Base-by-base conservation (phyloP, 108 stramenopile genomes). In the Hondaea fermentalgiana region DNA sequence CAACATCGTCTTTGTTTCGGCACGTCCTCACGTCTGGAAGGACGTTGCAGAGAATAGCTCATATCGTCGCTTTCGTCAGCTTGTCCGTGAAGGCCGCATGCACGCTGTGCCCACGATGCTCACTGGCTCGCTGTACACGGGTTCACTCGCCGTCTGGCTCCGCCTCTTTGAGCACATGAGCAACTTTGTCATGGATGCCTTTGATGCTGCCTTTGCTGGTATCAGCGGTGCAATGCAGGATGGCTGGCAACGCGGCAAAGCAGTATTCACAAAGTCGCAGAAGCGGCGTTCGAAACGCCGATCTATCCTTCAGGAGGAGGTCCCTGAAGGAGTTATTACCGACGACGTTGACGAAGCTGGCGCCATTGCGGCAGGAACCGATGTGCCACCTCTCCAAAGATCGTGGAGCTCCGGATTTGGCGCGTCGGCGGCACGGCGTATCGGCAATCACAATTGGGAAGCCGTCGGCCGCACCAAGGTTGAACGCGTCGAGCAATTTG, bases 1-100 rank as follows among this genome's bases (percentile, higher is more conserved):
- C 55, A 93, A 94, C 87, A 88, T 94, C 29, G 93, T 91, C 44
- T 94, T 94, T 25, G 51, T 94, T 42, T 92, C 91, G 21, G 94
- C 94, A 10, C 49, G 94, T 21, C 93, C 94, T 0, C 94, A 94
- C 88, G 88, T 93, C 57, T 94, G 93, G 72, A 93, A 93, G 90
- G 93, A 93, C 91, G 76, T 91, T 55, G 89, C 76, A 23, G 89
- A 89, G 83, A 58, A 87, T 25, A 44, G 76, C 43, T 87, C 72
- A 25, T 89, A 89, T 59, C 88, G 87, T 17, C 93, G 91, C 44
- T 92, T 94, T 71, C 57, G 88, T 69, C 89, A 89, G 60, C 91
- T 94, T 0, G 57, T 90, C n/a, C 45, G 60, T 14, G 72, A 83
- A 57, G 91, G 88, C 44, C 90, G 92, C 6, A 60, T 94, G 90